A percentile compares a stretch with the other conserved stretches of the same genome.
Conservation (phyloP, 2,329 filamentous ascomycete species). For the Truncatella angustata region DNA sequence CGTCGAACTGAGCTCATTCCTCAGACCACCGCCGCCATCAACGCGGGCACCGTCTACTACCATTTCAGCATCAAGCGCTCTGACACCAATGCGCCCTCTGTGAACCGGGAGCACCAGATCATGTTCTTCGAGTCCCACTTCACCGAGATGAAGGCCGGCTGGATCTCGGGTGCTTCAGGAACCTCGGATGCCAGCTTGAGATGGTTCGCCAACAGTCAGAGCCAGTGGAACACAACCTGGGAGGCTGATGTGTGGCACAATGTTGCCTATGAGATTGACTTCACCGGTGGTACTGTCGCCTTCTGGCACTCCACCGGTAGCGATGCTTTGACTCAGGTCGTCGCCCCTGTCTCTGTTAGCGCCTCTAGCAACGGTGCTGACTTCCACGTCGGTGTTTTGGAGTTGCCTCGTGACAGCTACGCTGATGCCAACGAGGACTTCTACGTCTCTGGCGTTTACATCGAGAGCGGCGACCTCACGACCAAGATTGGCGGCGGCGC, state of each 20-base stretch:
- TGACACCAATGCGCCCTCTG: conserved; percentile 57
- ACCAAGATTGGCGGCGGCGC: conserved; percentile 62
- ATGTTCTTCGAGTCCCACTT: conserved; percentile 68
- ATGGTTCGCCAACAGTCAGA: conserved; percentile 61
- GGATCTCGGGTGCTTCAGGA: conserved; percentile 47
- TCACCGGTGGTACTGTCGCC: conserved; percentile 57
- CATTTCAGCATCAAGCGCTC: conserved; percentile 67
- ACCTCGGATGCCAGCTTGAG: conserved; percentile 53
- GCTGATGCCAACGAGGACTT: conserved; percentile 60
- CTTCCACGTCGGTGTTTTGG: conserved; percentile 70
- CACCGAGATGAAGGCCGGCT: conserved; percentile 71
- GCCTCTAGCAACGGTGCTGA: conserved; percentile 56
- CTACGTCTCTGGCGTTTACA: conserved; percentile 70
- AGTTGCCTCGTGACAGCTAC: conserved; percentile 58
- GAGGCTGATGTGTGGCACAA: conserved; percentile 70
- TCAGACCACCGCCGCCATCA: conserved; percentile 64
- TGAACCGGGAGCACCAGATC: conserved; percentile 65
- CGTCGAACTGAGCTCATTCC: conserved; percentile 73
- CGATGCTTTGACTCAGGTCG: conserved; percentile 54
- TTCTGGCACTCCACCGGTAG: conserved; percentile 70
- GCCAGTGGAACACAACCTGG: conserved; percentile 63
- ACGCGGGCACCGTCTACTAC: conserved; percentile 66
- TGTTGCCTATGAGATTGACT: conserved; percentile 72
- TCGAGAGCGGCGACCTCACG: conserved; percentile 55
- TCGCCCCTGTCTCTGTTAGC: conserved; percentile 54